Evolutionary conservation across 495 filamentous ascomycete genomes (phyloP), one percentile per base, ranked within the genome.

Genomic region (Trichoderma gamsii): DNA sequence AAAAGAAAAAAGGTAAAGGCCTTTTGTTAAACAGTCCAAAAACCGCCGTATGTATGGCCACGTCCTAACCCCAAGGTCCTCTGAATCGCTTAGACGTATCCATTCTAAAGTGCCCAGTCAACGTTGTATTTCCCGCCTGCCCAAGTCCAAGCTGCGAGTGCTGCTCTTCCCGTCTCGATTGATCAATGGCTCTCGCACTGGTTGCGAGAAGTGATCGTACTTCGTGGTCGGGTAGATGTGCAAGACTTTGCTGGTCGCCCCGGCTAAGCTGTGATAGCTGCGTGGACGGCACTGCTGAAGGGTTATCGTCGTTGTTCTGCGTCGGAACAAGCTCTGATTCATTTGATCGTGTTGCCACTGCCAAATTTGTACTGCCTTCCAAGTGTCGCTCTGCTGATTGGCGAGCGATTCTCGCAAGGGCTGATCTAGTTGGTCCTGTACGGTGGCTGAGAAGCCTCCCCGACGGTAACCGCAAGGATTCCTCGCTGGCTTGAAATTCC

Each of bases 371-470:
- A 15, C 15, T 49, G 3, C 35, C 18, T 18, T 46, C 43, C 18
- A 46, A 15, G 43, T 18, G 12, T 46, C 43, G 43, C 43, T 46
- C 43, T 18, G 18, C 21, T 52, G 21, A 23, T 11, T 52, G 49
- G 49, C 49, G 18, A 25, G 18, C 7, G 1, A 11, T 21, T 52
- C 49, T 52, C 8, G 21, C 18, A 52, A 21, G 4, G n/a, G 18
- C 16, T 52, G 49, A 6, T 52, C 18, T 4, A 23, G 49, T 21
- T 23, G n/a, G 18, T 13, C 43, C 18, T 46, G 56, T 15, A 64
- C 73, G 76, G 51, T 72, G 70, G 25, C 56, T 70, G n/a, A 78
- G 52, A 12, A 73, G 51, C 52, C 71, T 77, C 29, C 77, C 77
- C n/a, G 77, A 77, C 13, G 73, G 71, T 21, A 79, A 65, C 64